These are phyloP conservation scores for Carex scoparia DNA, from an alignment of 176 grass and related monocot genomes.

Conservation along the genomic window DNA sequence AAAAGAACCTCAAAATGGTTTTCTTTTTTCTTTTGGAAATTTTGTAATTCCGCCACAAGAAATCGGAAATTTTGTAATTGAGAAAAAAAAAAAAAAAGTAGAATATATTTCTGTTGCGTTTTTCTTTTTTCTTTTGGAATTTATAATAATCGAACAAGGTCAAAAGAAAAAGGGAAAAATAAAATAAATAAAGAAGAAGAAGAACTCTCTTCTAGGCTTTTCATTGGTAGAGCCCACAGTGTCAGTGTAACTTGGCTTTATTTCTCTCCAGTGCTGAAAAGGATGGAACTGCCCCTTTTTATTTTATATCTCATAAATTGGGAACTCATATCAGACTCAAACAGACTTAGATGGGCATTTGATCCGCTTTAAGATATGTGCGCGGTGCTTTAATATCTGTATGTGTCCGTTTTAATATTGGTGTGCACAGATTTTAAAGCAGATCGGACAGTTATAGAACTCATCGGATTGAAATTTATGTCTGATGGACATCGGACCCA, in stretches of 20 bases:
- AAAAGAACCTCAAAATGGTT: background rate
- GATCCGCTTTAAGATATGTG: too few species aligned
- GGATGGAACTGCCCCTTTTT: background rate
- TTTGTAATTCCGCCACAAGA: conserved; percentile 2
- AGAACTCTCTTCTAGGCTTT: conserved; percentile 6
- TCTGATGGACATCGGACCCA: too few species aligned
- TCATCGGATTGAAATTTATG: too few species aligned
- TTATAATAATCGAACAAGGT: background rate
- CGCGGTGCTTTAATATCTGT: too few species aligned
- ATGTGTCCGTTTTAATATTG: too few species aligned
- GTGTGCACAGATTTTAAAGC: too few species aligned
- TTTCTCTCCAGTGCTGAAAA: background rate
- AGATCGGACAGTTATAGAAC: too few species aligned
- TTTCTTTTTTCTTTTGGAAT: background rate
- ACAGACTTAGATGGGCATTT: too few species aligned
- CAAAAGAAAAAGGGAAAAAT: background rate
- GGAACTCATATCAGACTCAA: too few species aligned
- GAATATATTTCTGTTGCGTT: background rate
- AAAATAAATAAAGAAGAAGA: background rate
- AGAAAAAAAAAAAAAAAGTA: background rate
- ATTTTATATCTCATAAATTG: background rate
- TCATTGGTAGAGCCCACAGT: conserved; percentile 8
- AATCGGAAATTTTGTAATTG: background rate
- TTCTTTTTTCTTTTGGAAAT: background rate
- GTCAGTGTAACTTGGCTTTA: background rate